phyloP scores from a whole-genome alignment of 1,284 basidiomycete species.

The Golubevia sp. region DNA sequence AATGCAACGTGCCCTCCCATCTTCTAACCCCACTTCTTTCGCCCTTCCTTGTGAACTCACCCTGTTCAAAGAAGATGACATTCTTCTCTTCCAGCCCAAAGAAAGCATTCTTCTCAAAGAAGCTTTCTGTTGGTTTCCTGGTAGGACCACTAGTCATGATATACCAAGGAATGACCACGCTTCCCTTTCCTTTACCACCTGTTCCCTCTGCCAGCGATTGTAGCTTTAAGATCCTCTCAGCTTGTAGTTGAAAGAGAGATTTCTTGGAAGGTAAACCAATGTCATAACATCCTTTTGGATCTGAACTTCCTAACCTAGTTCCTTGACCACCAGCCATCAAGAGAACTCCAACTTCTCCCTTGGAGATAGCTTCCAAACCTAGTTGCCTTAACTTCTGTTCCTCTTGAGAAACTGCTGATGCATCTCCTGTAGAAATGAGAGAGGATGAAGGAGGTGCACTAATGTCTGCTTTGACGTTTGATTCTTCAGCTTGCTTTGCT shows the following conservation, averaged over 20 bases:
- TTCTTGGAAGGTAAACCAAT: conserved; percentile 91
- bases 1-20: neutral
- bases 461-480: conserved; percentile 66
- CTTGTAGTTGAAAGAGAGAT: conserved; percentile 94
- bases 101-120: conserved; percentile 77
- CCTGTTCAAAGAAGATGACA: conserved; percentile 96
- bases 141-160: conserved; percentile 99
- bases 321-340: conserved; percentile 99
- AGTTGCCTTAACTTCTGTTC: conserved; percentile 68
- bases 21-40: conserved; percentile 24
- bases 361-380: conserved; percentile 80
- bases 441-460: conserved; percentile 20
- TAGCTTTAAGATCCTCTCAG: conserved; percentile 84
- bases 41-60: conserved; percentile 65
- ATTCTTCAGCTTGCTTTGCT: conserved; percentile 63
- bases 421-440: conserved; percentile 62
- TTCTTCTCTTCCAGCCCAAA: conserved; percentile 83
- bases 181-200: conserved; percentile 67
- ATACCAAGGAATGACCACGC: conserved; percentile 85
- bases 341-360: conserved; percentile 85
- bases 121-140: conserved; percentile 80
- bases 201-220: conserved; percentile 75
- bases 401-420: conserved; percentile 56
- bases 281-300: conserved; percentile 97
- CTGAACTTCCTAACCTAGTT: conserved; percentile 85